Percentiles rank a stretch among this genome's conserved stretches.
phyloP scores from a whole-genome alignment of 805 yeast species.

The Kuraishia floccosa region DNA sequence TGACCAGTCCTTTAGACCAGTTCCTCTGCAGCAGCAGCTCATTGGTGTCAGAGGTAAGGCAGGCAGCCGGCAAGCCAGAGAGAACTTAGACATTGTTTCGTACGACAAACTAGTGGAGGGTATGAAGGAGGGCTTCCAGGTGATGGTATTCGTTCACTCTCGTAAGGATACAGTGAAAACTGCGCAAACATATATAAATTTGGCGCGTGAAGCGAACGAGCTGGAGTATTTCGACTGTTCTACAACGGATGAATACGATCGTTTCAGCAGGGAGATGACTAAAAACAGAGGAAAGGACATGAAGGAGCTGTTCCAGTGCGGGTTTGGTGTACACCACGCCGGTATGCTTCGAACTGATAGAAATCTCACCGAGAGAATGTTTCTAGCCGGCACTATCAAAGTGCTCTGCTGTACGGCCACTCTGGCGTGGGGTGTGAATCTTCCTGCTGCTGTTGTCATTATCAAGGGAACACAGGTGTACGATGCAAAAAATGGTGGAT shows the following conservation, averaged over 20 bases:
- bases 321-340: conserved; percentile 95
- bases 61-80: conserved; percentile 61
- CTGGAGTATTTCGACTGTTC: conserved; percentile 46
- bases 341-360: conserved; percentile 92
- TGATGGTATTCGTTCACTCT: conserved; percentile 95
- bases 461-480: conserved; percentile 95
- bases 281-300: conserved; percentile 69
- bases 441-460: conserved; percentile 96
- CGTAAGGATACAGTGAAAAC: conserved; percentile 87
- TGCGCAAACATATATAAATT: conserved; percentile 58
- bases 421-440: conserved; percentile 98
- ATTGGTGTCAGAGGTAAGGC: conserved; percentile 82
- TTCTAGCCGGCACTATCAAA: conserved; percentile 72
- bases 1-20: conserved; percentile 88
- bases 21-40: conserved; percentile 81
- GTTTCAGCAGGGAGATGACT: conserved; percentile 51
- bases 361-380: conserved; percentile 81
- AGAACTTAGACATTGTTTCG: conserved; percentile 62
- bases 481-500: conserved; percentile 92
- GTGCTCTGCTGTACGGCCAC: conserved; percentile 96
- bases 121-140: conserved; percentile 66
- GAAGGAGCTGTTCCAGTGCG: conserved; percentile 66
- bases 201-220: conserved; percentile 57
- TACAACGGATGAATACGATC: conserved; percentile 26
- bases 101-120: conserved; percentile 59